Percentiles rank a stretch among this genome's conserved stretches.
These are phyloP conservation scores for Escovopsis weberi DNA, from an alignment of 2,329 filamentous ascomycete genomes.

Conservation along the genomic window DNA sequence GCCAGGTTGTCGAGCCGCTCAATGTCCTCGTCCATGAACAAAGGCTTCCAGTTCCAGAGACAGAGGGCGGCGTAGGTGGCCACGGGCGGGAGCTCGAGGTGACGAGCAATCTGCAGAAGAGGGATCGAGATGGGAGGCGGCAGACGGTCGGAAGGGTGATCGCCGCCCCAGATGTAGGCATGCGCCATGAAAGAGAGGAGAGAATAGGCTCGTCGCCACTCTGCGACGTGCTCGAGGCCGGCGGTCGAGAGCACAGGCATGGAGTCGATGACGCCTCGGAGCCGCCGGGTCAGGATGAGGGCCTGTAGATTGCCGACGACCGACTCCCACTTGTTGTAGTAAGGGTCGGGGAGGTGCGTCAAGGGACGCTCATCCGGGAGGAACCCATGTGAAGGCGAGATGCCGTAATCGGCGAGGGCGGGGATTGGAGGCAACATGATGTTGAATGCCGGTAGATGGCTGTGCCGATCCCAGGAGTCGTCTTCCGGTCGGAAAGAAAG, in stretches of 20 bases:
- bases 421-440: conserved; percentile 47
- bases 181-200: conserved; percentile 85
- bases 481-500: no score
- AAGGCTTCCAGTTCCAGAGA: conserved; percentile 92
- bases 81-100: conserved; percentile 77
- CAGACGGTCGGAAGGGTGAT: conserved; percentile 62
- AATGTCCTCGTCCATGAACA: conserved; percentile 70
- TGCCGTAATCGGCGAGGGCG: conserved; percentile 60
- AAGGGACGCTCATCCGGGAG: conserved; percentile 70
- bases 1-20: conserved; percentile 79
- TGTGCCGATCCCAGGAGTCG: no score
- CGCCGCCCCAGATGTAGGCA: conserved; percentile 92
- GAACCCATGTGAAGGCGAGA: conserved; percentile 70
- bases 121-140: conserved; percentile 75
- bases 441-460: not conserved
- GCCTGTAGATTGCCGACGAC: conserved; percentile 75
- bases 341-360: conserved; percentile 67
- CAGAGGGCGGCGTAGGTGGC: conserved; percentile 87
- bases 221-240: conserved; percentile 65
- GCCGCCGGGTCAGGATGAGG: conserved; percentile 68
- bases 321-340: conserved; percentile 92
- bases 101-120: conserved; percentile 59
- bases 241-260: conserved; percentile 74
- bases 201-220: conserved; percentile 90
- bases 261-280: conserved; percentile 64